Evolutionary conservation across 345 rosid genomes (phyloP), one percentile per base, ranked within the genome.

Genomic region (Salix brachista): DNA sequence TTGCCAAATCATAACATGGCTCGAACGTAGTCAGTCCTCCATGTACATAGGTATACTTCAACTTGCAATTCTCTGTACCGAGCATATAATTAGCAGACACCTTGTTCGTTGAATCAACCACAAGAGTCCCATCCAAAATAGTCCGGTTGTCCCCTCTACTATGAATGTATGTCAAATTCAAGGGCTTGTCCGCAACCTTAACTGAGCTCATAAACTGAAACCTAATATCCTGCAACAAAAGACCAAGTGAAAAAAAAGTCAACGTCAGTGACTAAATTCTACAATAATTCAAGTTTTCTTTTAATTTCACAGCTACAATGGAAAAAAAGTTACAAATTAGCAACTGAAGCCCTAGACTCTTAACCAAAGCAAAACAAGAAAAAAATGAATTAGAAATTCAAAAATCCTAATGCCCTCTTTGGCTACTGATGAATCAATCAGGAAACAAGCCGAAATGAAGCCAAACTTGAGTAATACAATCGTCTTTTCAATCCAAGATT

Each of bases 171-270:
- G 95, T 91, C 78, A 94, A 64, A 75, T 90, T 90, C 92, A 94
- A 85, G 11, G 94, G 94, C 81, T 92, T 94, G 78, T 94, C 91
- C 5, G 77, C 94, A 76, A 92, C 78, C 80, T 71, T 88, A 37
- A 90, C 82, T 0, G 88, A 81, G 87, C 90, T 94, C 97, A 94
- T 94, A 75, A 94, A 94, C 91, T 91, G 98, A 83, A 94, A 94
- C 83, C 92, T 85, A 68, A 91, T 86, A 81, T 94, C 97, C 98
- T 92, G 88, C 77, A 70, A 72, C 75, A 34, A 39, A 67, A 65
- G 16, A 71, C 70, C 41, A 17, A n/a, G 16, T 4, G 9, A 13
- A 1, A 75, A 70, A 14, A 8, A 48, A 14, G 37, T 50, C 72
- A 66, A 75, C 5, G 11, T 18, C 18, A 6, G 36, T 5, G 7